Evolutionary conservation across 2,329 filamentous ascomycete species (phyloP), one percentile per base, ranked within the genome.

Genomic region (Venturia aucupariae): DNA sequence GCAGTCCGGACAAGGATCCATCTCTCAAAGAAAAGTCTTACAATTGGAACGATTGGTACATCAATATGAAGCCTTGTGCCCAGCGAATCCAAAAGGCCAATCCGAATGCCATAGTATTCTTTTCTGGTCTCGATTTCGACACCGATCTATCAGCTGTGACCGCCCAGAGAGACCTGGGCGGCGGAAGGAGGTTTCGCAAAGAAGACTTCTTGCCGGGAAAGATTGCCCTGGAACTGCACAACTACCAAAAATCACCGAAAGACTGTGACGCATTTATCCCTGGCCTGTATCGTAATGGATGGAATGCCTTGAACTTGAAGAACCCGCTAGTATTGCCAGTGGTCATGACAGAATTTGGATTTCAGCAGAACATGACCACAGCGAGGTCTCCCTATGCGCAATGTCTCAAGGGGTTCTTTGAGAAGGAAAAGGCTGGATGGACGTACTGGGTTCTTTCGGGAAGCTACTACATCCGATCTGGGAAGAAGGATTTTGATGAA

Each of bases 191-290:
- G 19, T 86, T 84, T 69, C 73, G 69, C 62, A 70, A 75, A 3
- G 69, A 69, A 17, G 79, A 82, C 68, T 86, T 84, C 68, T 67
- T 73, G 0, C 73, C 73, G 1, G 72, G 84, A 69, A 86, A 86
- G 73, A 75, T 86, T 0, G 83, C 84, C 8, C 76, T 86, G 2
- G 84, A 86, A 71, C 75, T 86, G 11, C 84, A 86, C 76, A 85
- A 84, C 73, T 86, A 86, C 71, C 76, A 83, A 66, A 83, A 78
- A 67, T 69, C 71, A n/a, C 78, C 79, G 3, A 76, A 71, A 0
- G 78, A 75, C 68, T 86, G 84, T 71, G 70, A 71, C 10, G 74
- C 73, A 10, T 76, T 85, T 15, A 72, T 77, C 66, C 71, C 74
- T 61, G 78, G 78, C 22, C 73, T 86, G 6, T 78, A 79, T 71